Base-by-base conservation (phyloP, 1,284 basidiomycete species). In the Pseudozyma pruni region DNA sequence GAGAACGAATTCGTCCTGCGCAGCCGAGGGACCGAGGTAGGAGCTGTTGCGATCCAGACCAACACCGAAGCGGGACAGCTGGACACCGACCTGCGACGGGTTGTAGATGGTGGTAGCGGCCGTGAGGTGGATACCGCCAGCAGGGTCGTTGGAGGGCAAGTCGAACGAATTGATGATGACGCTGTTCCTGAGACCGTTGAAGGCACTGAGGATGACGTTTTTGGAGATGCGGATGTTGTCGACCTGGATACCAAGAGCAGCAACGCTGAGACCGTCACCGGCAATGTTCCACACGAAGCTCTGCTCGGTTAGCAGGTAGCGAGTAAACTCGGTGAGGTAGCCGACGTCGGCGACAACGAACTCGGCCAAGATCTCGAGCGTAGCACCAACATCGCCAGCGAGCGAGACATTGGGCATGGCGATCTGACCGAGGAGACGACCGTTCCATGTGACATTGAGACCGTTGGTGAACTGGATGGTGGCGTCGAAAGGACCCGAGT, bases 401-500 rank as follows among this genome's bases (percentile, higher is more conserved):
- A 83, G 63, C 38, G 75, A 50, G 41, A 81, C 67, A 70, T 89
- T 86, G 16, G 86, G 85, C 87, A 91, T 88, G 40, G 86, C 85
- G 59, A 91, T 87, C 43, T 83, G 86, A 5, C 90, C 90, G 3
- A 91, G 84, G 8, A 85, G 80, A 64, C 85, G 84, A 3, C 87
- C 88, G 42, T 85, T 83, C 90, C 90, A 91, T 25, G 84, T 84
- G 39, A 92, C 86, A 4, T 85, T 85, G 35, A 91, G 83, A 10
- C 90, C 90, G 31, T 85, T 81, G 1, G 87, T 86, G 82, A 91
- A 91, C 11, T 85, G 83, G 74, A 91, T 90, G 13, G 82, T 85
- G 3, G 90, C 90, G 68, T 92, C 89, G 75, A 91, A 91, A 40
- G 90, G 90, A 29, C 90, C 90, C 19, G 90, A 86, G 58, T 90